Evolutionary conservation across 345 rosid genomes (phyloP), one percentile per base, ranked within the genome.

Genomic region (Erodium maritimum): DNA sequence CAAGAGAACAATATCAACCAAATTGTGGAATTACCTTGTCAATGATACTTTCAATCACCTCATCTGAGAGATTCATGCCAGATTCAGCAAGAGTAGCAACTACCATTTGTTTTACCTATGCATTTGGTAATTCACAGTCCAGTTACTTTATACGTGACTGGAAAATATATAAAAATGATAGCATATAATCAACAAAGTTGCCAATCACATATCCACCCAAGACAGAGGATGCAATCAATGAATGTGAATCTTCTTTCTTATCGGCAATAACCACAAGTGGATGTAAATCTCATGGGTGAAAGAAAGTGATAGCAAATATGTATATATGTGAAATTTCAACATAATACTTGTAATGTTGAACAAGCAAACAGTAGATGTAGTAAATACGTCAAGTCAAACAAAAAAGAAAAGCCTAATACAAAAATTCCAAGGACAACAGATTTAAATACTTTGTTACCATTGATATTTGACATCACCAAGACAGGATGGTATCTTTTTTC

Each of bases 11-110:
- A 16, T 19, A 19, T 25, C 17, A 55, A 10, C 3, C 54, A 18
- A 24, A 60, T 22, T 23, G 11, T 14, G 50, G 4, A 52, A 63
- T 55, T 37, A 91, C 96, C 86, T 88, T 88, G 73, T 88, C 86
- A 29, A 91, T 81, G 68, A 91, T 91, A 60, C 77, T 76, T 76
- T 91, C 96, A 46, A 91, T 71, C 51, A 83, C 79, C 66, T 83
- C 95, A 61, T 91, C 86, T 13, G 91, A 77, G 29, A 91, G 75
- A 67, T 85, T 83, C 86, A 87, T 82, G 48, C 96, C 95, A 5
- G 96, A 91, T 69, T 91, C 97, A 18, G 85, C 82, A 67, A 91
- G 87, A 21, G 91, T 88, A 55, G 97, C 96, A 33, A 88, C 86
- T 60, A 88, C 97, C 96, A 91, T 91, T 75, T 88, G 83, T 75